These are phyloP conservation scores for Dryas integrifolia DNA, from an alignment of 331 rosid species.

Conservation along the genomic window DNA sequence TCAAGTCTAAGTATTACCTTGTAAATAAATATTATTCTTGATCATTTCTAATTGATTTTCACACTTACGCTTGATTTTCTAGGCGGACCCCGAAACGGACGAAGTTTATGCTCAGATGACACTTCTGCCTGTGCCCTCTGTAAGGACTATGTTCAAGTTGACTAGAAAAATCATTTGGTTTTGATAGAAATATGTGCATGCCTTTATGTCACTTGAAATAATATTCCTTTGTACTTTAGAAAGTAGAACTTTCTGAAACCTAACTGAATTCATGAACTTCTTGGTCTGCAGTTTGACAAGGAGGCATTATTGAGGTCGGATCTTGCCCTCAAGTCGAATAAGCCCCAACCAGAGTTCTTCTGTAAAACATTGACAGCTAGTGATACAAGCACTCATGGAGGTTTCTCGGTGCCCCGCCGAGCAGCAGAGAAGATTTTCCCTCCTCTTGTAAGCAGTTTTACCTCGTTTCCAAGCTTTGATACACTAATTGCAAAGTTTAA, in stretches of 20 bases:
- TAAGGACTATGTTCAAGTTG: conserved; percentile 34
- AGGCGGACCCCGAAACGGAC: conserved; percentile 97
- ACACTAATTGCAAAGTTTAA: conserved; percentile 19
- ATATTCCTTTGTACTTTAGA: neutral
- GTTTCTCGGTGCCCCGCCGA: conserved; percentile 96
- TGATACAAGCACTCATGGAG: conserved; percentile 98
- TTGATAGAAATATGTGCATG: neutral
- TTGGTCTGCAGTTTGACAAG: conserved; percentile 63
- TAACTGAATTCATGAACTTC: conserved; percentile 8
- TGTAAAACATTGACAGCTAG: conserved; percentile 96
- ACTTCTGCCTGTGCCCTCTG: conserved; percentile 69
- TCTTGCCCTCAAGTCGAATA: conserved; percentile 76
- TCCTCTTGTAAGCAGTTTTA: conserved; percentile 52
- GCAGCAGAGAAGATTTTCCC: conserved; percentile 98
- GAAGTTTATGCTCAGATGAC: conserved; percentile 97
- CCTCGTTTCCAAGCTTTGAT: neutral
- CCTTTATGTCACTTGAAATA: neutral
- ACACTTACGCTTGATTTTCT: conserved; percentile 11
- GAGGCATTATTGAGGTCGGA: conserved; percentile 85
- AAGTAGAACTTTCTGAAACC: conserved; percentile 8
- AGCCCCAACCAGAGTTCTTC: conserved; percentile 84
- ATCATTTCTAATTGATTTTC: neutral
- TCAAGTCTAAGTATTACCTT: neutral
- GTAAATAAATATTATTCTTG: neutral
- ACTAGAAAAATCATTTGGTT: neutral